Conservation (phyloP, 768 basidiomycete genomes). For the Leccinum subtestaceum region DNA sequence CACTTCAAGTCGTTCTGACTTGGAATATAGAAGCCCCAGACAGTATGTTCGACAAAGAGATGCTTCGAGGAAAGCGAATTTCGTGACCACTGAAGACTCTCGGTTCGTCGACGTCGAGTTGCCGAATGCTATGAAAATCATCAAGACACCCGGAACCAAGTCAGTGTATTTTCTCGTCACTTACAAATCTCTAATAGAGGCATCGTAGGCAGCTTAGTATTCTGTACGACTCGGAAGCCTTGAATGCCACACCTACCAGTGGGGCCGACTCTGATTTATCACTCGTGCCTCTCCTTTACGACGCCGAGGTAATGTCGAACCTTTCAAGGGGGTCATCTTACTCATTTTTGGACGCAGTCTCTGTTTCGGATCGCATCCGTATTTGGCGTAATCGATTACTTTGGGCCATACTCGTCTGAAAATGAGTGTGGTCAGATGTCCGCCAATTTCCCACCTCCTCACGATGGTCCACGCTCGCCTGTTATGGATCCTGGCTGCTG, state of each 20-base stretch:
- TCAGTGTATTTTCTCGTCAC: constrained; percentile 23
- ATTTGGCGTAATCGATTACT: constrained; percentile 66
- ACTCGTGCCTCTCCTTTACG: constrained; percentile 56
- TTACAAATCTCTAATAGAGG: not conserved
- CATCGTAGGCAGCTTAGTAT: constrained; percentile 38
- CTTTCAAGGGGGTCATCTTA: not conserved
- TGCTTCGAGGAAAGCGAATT: constrained; percentile 11
- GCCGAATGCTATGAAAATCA: constrained; percentile 60
- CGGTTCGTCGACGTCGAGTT: constrained; percentile 44
- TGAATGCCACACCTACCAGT: constrained; percentile 9
- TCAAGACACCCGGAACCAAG: constrained; percentile 53
- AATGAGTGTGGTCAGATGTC: constrained; percentile 19
- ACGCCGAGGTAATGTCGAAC: constrained; percentile 48
- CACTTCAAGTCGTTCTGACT: constrained; percentile 7
- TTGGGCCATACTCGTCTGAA: constrained; percentile 34
- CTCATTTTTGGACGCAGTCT: constrained; percentile 37
- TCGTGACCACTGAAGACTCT: constrained; percentile 16
- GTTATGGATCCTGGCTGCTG: constrained; percentile 62
- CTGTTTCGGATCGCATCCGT: constrained; percentile 49
- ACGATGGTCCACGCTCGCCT: constrained; percentile 51
- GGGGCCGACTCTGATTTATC: constrained; percentile 36
- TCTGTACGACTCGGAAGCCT: constrained; percentile 58
- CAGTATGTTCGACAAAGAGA: constrained; percentile 22
- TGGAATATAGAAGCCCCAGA: constrained; percentile 17
- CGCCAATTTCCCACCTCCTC: constrained; percentile 43